Evolutionary conservation across 1,284 basidiomycete genomes (phyloP), one percentile per base, ranked within the genome.

Genomic region (Coniferiporia sulphurascens): DNA sequence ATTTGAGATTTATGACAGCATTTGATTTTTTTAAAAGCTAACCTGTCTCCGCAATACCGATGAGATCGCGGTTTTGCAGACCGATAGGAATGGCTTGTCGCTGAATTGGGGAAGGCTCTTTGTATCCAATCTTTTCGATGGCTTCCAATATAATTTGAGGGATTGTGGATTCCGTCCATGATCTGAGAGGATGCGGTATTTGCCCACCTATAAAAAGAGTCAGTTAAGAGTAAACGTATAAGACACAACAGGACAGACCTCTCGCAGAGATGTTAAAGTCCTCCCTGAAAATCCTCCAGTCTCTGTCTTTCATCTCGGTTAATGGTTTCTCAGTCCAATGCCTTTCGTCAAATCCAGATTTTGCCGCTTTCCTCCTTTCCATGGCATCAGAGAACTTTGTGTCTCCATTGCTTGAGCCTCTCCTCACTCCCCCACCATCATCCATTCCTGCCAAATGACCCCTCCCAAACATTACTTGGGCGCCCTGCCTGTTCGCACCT

Each of bases 281-380:
- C 73, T 99, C 96, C 63, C 95, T 81, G 77, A 99, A 99, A 72
- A 99, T 99, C 68, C 96, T 85, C 96, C 96, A 99, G 71, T 99
- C 96, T 59, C 96, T 82, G 67, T 98, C 97, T 69, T 89, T 91
- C 97, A 99, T 98, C 73, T 98, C 93, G 1, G 78, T 73, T 35
- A 99, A 76, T 1, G 87, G 83, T 74, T 99, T 99, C n/a, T 98
- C 93, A 1, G 89, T 89, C 97, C 97, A 99, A 76, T 98, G 97
- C 64, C 94, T 81, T 69, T 96, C 94, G 69, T 97, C 94, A 64
- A 92, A 76, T 36, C 91, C 87, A 61, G 83, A 78, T 77, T 90
- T 89, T 59, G 85, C 82, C n/a, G 93, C 91, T 69, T 84, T 85
- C 59, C 93, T 78, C 60, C 91, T 78, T 71, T 95, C 93, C 70